phyloP scores from a whole-genome alignment of 495 filamentous ascomycete species.

The Penicillium odoratum region DNA sequence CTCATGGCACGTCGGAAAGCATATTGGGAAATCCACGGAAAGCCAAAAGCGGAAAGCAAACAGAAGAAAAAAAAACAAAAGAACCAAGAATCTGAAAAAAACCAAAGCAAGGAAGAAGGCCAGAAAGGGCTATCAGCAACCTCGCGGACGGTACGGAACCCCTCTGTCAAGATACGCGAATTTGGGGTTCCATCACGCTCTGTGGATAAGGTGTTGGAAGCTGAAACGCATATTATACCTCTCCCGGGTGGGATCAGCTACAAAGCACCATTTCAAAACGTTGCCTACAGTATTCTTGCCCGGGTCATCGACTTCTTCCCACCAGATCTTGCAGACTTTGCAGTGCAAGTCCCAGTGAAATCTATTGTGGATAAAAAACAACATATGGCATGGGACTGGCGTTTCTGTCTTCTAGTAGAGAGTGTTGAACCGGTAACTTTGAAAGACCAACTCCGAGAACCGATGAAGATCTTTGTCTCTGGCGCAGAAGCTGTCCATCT shows the following conservation, averaged over 20 bases:
- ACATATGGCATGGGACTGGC: conserved; percentile 68
- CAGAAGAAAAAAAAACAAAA: conserved; percentile 38
- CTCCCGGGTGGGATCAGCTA: conserved; percentile 45
- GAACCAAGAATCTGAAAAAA: conserved; percentile 34
- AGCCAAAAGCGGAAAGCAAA: background rate
- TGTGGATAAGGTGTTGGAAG: conserved; percentile 45
- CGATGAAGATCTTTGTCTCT: conserved; percentile 65
- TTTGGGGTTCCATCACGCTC: conserved; percentile 26
- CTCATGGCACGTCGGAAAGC: conserved; percentile 62
- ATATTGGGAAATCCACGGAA: conserved; percentile 52
- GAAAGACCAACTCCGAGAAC: conserved; percentile 35
- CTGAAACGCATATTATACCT: conserved; percentile 40
- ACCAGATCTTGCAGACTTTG: conserved; percentile 69
- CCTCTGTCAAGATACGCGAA: conserved; percentile 31
- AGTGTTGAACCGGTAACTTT: conserved; percentile 42
- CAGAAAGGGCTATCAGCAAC: conserved; percentile 23
- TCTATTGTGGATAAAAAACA: conserved; percentile 47
- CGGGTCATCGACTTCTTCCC: conserved; percentile 85
- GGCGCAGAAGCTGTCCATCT: conserved; percentile 65
- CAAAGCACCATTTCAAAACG: conserved; percentile 68
- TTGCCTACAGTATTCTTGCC: conserved; percentile 65
- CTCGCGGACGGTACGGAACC: conserved; percentile 43
- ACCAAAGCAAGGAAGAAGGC: conserved; percentile 36
- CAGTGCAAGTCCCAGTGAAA: conserved; percentile 48
- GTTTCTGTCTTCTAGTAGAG: conserved; percentile 72